phyloP scores from a whole-genome alignment of 2,329 filamentous ascomycete genomes.

The Blastomyces silverae region DNA sequence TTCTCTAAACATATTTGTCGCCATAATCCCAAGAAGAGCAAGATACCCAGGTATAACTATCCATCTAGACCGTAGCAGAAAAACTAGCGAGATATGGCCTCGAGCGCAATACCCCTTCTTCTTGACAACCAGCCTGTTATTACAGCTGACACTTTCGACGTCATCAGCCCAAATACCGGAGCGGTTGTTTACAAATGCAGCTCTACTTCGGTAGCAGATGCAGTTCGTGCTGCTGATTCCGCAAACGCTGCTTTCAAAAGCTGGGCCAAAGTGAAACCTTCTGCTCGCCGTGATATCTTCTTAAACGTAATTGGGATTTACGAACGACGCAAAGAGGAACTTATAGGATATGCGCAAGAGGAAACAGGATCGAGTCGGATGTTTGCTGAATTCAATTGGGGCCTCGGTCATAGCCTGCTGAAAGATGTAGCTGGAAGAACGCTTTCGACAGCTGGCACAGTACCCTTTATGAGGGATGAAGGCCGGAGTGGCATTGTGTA shows the following conservation, averaged over 20 bases:
- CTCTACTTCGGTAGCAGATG: constrained; percentile 51
- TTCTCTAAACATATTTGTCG: not conserved
- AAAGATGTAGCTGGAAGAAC: constrained; percentile 49
- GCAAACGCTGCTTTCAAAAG: constrained; percentile 61
- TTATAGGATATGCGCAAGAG: constrained; percentile 53
- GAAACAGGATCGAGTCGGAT: constrained; percentile 49
- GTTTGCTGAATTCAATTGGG: constrained; percentile 35
- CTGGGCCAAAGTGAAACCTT: constrained; percentile 60
- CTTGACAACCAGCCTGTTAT: constrained; percentile 41
- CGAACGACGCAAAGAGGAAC: constrained; percentile 53
- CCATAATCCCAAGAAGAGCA: not conserved
- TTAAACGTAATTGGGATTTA: constrained; percentile 60
- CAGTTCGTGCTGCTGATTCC: constrained; percentile 50
- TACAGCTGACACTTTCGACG: constrained; percentile 39
- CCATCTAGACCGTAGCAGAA: not conserved
- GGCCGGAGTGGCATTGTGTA: constrained; percentile 57
- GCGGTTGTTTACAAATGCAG: constrained; percentile 51
- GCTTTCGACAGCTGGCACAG: constrained; percentile 43
- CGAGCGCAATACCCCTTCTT: constrained; percentile 34
- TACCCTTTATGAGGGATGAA: constrained; percentile 45
- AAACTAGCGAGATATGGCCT: not conserved
- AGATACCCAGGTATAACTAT: not conserved
- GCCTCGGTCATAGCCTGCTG: constrained; percentile 34
- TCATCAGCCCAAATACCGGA: constrained; percentile 52
- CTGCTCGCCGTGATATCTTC: constrained; percentile 53